These are phyloP conservation scores for Trypanosoma scelopori DNA, from an alignment of 208 protist genomes.

Conservation along the genomic window DNA sequence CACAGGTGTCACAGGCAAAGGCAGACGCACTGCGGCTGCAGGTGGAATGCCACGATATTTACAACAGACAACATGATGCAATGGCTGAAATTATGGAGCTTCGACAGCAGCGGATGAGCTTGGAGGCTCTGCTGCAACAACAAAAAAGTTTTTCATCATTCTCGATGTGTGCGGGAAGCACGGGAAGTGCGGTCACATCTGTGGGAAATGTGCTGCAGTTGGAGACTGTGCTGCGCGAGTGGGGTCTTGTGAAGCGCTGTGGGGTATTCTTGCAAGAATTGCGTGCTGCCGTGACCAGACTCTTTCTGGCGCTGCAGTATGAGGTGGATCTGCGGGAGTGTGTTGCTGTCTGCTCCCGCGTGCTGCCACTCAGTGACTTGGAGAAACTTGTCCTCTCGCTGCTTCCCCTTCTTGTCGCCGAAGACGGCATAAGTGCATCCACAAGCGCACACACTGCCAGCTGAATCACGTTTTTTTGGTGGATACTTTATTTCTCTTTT, in stretches of 20 bases:
- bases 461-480: background rate
- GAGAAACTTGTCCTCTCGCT: constrained; percentile 14
- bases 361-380: constrained; percentile 4
- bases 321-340: background rate
- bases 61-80: background rate
- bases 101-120: background rate
- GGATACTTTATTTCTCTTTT: too few species aligned
- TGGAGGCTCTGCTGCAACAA: background rate
- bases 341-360: background rate
- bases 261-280: constrained; percentile 2
- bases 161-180: background rate
- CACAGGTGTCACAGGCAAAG: constrained; percentile 6
- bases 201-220: background rate
- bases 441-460: background rate
- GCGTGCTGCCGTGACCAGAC: background rate
- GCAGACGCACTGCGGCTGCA: constrained; percentile 16
- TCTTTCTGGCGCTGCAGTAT: background rate
- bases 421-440: background rate
- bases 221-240: background rate
- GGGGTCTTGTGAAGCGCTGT: constrained; percentile 5
- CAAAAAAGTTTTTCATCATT: background rate
- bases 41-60: constrained; percentile 1
- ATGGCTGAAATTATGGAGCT: constrained; percentile 3
- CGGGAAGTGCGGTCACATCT: background rate
- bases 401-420: background rate